Evolutionary conservation across 2,329 filamentous ascomycete genomes (phyloP), one percentile per base, ranked within the genome.

Genomic region (Epichloe hybrida): DNA sequence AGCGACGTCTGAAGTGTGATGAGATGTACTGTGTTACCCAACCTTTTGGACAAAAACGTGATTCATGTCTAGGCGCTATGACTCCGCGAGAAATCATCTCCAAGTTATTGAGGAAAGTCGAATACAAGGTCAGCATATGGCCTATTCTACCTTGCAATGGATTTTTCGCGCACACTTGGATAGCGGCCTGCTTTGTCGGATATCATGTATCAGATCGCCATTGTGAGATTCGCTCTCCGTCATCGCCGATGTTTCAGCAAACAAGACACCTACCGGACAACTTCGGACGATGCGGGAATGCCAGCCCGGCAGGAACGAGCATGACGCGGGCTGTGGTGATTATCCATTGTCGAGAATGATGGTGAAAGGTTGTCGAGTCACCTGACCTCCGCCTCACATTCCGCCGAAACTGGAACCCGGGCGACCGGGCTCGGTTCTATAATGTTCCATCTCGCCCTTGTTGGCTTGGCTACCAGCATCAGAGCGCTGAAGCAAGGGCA

Each of bases 361-460:
- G 20, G 8, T 35, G n/a, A 15, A 41, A 20, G 34, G 27, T 15
- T 42, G 31, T 42, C 17, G 6, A 11, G 27, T 48, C 46, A 48
- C 35, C 17, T 48, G 46, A 48, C 36, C 46, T 31, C 5, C 37
- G 13, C 17, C 13, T 20, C 15, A 20, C 17, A 31, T 31, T 9
- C 31, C 31, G 31, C 1, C 2, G 5, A 46, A 4, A 8, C 9
- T 4, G 11, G 35, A 36, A 63, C 9, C 21, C 12, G 17, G 20
- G 9, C 40, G 27, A 31, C 31, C 20, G 39, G 41, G 11, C 15
- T 17, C 50, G 51, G 51, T 12, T n/a, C 9, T 47, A 50, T 5
- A 38, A 47, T 52, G 39, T 52, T 47, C 47, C 51, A 58, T 85
- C 76, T 1, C 41, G 23, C 23, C 13, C 21, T 23, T n/a, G 7